Evolutionary conservation across 176 grass and related monocot species (phyloP).

Genomic region (Melocanna baccifera): DNA sequence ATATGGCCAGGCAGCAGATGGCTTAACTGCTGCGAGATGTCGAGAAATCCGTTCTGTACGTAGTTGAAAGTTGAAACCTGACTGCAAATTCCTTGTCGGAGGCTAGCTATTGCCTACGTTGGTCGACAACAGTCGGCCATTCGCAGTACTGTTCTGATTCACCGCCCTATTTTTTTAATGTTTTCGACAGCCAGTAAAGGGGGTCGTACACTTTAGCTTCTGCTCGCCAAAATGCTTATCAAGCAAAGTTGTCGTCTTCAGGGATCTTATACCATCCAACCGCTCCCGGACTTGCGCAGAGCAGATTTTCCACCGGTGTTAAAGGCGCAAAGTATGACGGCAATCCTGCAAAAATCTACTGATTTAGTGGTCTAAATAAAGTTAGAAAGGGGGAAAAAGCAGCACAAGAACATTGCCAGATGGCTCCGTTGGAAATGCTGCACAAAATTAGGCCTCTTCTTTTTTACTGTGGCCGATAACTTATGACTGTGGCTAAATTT

Average conservation of each 20-base stretch:
- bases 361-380: too few relatives aligned
- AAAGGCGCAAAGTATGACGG: neutral
- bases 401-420: neutral
- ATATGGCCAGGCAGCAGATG: slow-evolving; percentile 31
- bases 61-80: slow-evolving; percentile 29
- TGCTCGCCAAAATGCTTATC: neutral
- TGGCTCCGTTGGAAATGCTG: neutral
- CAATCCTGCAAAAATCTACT: neutral
- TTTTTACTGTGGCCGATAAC: too few relatives aligned
- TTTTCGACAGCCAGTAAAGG: slow-evolving; percentile 20
- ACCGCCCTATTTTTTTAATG: neutral
- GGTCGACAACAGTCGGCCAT: slow-evolving; percentile 42
- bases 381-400: too few relatives aligned
- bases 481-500: too few relatives aligned
- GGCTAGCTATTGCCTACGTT: slow-evolving; percentile 6
- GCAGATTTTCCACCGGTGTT: neutral
- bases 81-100: slow-evolving; percentile 29
- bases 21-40: neutral
- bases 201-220: slow-evolving; percentile 1
- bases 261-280: neutral
- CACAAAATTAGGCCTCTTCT: too few relatives aligned
- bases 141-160: slow-evolving; percentile 20
- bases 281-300: neutral
- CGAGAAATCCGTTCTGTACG: neutral
- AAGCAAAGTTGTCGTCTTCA: neutral